A percentile compares a stretch with the other conserved stretches of the same genome.
These are phyloP conservation scores for Debaryomyces udenii DNA, from an alignment of 1,139 yeast species.

Conservation along the genomic window DNA sequence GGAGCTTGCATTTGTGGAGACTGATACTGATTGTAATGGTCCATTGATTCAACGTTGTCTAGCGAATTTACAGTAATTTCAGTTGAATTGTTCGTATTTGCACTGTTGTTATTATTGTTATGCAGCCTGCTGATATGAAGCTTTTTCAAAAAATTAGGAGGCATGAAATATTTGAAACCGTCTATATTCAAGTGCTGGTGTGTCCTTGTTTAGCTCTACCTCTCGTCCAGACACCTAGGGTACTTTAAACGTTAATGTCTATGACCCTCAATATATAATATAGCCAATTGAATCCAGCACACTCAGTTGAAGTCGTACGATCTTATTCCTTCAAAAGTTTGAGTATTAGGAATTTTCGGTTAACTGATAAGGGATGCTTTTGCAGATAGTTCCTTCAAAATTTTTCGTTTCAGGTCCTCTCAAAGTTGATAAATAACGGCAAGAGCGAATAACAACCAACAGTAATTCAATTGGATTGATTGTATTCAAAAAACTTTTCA, in stretches of 20 bases:
- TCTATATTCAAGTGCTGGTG: no score
- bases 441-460: not conserved
- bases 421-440: not conserved
- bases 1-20: constrained; percentile 13
- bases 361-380: constrained; percentile 3
- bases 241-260: no score
- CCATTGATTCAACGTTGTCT: constrained; percentile 13
- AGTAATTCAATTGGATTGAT: constrained; percentile 8
- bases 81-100: constrained; percentile 9
- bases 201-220: no score
- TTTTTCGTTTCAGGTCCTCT: not conserved
- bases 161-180: constrained; percentile 16
- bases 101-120: constrained; percentile 13
- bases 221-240: no score
- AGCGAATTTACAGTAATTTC: constrained; percentile 10
- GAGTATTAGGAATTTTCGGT: not conserved
- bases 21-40: constrained; percentile 11
- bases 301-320: no score
- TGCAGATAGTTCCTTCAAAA: not conserved
- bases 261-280: no score
- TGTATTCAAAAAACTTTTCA: not conserved
- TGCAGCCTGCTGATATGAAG: constrained; percentile 25
- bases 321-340: no score
- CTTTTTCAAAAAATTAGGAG: constrained; percentile 24
- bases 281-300: no score